Percentiles rank a stretch among this genome's conserved stretches.
Evolutionary conservation across 2,329 filamentous ascomycete species (phyloP).

Genomic region (Beauveria australis): DNA sequence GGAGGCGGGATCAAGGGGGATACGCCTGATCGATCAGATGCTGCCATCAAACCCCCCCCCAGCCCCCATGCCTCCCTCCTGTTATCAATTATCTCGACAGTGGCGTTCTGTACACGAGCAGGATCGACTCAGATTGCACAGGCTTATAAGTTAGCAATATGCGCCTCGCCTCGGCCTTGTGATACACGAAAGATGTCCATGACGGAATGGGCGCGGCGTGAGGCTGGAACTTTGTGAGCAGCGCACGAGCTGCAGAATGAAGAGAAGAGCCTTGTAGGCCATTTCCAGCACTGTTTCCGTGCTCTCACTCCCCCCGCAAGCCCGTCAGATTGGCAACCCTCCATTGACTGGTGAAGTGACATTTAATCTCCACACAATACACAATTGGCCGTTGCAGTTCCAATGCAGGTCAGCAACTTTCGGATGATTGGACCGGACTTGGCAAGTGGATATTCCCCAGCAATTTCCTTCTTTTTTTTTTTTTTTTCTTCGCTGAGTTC

Average conservation of each 20-base stretch:
- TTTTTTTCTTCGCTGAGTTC: not conserved
- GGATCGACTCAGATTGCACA: not conserved
- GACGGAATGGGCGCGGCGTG: not conserved
- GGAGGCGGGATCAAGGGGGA: not conserved
- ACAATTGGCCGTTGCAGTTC: conserved; percentile 3
- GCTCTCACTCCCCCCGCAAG: not conserved
- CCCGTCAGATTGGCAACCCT: not conserved
- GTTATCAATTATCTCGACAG: not conserved
- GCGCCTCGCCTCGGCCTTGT: not conserved
- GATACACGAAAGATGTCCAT: not conserved
- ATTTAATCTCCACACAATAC: not conserved
- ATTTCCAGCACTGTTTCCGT: not conserved
- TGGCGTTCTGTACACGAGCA: not conserved
- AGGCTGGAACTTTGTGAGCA: not conserved
- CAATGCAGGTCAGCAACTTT: not conserved
- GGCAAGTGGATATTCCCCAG: not conserved
- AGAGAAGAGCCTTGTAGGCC: not conserved
- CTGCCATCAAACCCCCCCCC: not conserved
- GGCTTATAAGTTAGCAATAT: not conserved
- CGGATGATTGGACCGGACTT: conserved; percentile 4
- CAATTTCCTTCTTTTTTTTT: not conserved
- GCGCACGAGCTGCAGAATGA: not conserved
- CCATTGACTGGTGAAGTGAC: not conserved
- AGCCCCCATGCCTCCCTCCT: not conserved
- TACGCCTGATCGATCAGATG: not conserved